Evolutionary conservation across 169 alveolate species (phyloP).

Genomic region (Plasmodium ovale): DNA sequence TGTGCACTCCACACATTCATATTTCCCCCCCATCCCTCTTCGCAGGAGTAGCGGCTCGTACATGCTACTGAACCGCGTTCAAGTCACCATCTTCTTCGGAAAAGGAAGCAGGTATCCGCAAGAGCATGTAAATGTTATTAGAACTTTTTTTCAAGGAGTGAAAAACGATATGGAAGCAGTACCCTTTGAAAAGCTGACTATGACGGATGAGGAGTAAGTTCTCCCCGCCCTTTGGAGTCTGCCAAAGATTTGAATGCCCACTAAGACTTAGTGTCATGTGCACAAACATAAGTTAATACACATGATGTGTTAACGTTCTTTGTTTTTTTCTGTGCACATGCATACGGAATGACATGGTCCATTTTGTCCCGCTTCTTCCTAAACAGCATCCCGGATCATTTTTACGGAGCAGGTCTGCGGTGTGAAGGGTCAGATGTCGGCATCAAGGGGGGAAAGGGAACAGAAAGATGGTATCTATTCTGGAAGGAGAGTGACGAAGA

Average conservation of each 20-base stretch:
- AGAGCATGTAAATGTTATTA: slow-evolving; percentile 15
- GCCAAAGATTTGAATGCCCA: no score
- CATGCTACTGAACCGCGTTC: slow-evolving; percentile 48
- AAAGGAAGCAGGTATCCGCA: slow-evolving; percentile 27
- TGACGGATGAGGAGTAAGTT: slow-evolving; percentile 61
- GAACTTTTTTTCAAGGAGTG: slow-evolving; percentile 13
- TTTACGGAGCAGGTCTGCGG: slow-evolving; percentile 56
- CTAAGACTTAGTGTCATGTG: no score
- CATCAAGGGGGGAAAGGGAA: not conserved
- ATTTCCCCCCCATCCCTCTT: not conserved
- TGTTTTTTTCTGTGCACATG: not conserved
- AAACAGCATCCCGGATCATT: slow-evolving; percentile 46
- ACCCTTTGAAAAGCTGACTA: slow-evolving; percentile 19
- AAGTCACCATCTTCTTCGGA: slow-evolving; percentile 62
- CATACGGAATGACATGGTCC: no score
- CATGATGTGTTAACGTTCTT: no score
- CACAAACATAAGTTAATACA: no score
- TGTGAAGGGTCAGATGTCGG: slow-evolving; percentile 13
- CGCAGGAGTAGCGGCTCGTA: slow-evolving; percentile 23
- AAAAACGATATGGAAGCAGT: slow-evolving; percentile 21
- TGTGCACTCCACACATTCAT: not conserved
- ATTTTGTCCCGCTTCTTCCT: not conserved
- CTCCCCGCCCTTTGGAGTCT: not conserved
- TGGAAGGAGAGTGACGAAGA: slow-evolving; percentile 57
- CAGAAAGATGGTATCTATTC: slow-evolving; percentile 51